A percentile compares a stretch with the other conserved stretches of the same genome.
Evolutionary conservation across 305 asterid genomes (phyloP).

Genomic region (Ajuga reptans): DNA sequence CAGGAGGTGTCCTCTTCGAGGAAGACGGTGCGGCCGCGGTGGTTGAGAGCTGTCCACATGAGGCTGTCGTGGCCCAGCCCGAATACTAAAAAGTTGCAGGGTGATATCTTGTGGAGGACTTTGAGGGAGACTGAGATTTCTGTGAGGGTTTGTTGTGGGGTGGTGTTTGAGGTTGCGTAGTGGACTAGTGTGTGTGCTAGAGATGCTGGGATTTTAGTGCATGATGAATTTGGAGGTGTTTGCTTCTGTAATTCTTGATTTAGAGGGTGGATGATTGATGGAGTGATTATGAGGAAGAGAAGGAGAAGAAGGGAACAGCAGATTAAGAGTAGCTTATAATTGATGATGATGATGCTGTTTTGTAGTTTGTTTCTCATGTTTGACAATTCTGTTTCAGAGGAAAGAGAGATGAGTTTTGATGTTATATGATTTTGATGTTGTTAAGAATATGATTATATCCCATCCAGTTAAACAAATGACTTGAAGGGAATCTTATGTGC

Average conservation of each 20-base stretch:
- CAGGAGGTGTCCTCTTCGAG: slow-evolving; percentile 54
- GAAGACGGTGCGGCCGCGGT: slow-evolving; percentile 61
- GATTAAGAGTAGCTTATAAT: slow-evolving; percentile 30
- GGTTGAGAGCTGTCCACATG: slow-evolving; percentile 68
- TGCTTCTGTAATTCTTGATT: neutral
- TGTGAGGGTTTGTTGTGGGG: slow-evolving; percentile 57
- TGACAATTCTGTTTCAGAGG: too few relatives aligned
- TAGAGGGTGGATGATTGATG: neutral
- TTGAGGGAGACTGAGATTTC: slow-evolving; percentile 53
- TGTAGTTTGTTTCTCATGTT: too few relatives aligned
- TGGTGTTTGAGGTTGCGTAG: slow-evolving; percentile 52
- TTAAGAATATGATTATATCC: too few relatives aligned
- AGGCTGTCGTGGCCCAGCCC: slow-evolving; percentile 68
- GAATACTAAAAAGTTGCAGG: slow-evolving; percentile 65
- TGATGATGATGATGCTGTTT: too few relatives aligned
- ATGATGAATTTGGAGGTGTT: slow-evolving; percentile 28
- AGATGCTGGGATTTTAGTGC: slow-evolving; percentile 48
- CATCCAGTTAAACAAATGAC: too few relatives aligned
- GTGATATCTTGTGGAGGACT: slow-evolving; percentile 47
- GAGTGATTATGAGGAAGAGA: slow-evolving; percentile 30
- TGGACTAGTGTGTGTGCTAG: slow-evolving; percentile 46
- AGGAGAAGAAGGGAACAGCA: slow-evolving; percentile 26
- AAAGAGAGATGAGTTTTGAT: too few relatives aligned
- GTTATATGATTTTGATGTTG: too few relatives aligned
- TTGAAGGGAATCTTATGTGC: too few relatives aligned